Evolutionary conservation across 345 rosid genomes (phyloP).

Genomic region (Gossypium anomalum): DNA sequence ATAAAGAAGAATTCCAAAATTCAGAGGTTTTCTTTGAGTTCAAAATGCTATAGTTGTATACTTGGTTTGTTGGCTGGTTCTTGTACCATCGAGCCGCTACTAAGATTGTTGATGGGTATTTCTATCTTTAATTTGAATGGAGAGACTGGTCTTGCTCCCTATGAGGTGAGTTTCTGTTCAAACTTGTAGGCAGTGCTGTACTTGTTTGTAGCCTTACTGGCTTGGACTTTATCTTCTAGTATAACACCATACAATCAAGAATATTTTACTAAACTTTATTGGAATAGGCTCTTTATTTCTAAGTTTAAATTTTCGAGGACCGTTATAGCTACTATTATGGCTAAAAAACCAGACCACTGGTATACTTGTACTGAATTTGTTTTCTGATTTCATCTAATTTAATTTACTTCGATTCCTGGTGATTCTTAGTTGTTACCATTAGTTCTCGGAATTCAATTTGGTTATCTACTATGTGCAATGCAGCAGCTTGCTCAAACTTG

Average conservation of each 20-base stretch:
- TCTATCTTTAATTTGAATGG: conserved; percentile 61
- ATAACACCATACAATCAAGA: neutral
- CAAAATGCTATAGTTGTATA: conserved; percentile 50
- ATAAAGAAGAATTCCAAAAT: conserved; percentile 47
- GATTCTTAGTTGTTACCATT: neutral
- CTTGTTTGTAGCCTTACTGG: neutral
- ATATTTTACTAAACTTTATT: neutral
- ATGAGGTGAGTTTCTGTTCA: conserved; percentile 52
- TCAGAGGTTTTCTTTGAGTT: conserved; percentile 57
- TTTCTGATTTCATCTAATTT: neutral
- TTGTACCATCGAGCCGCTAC: conserved; percentile 64
- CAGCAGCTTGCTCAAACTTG: neutral
- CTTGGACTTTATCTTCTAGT: neutral
- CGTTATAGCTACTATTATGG: neutral
- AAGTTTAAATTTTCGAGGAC: neutral
- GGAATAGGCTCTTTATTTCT: neutral
- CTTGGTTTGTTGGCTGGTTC: conserved; percentile 57
- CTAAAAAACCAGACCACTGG: neutral
- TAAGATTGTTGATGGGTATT: conserved; percentile 64
- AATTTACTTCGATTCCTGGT: neutral
- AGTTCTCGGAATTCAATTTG: neutral
- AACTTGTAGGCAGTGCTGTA: neutral
- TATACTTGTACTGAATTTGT: neutral
- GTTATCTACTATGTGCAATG: neutral
- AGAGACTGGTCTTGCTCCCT: conserved; percentile 59